These are phyloP conservation scores for Ascoidea asiatica DNA, from an alignment of 805 yeast genomes.

Conservation along the genomic window DNA sequence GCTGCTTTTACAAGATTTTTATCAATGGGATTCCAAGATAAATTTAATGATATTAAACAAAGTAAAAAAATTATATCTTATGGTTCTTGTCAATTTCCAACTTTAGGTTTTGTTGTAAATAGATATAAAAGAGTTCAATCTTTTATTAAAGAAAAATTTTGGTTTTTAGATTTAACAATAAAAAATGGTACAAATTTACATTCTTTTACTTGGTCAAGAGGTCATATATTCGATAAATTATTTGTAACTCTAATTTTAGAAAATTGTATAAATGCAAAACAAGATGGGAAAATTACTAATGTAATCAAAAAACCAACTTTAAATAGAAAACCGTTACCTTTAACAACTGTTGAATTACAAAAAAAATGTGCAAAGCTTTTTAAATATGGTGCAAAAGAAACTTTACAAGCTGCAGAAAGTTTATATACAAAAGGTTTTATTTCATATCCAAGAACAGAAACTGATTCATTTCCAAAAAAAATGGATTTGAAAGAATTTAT, in stretches of 20 bases:
- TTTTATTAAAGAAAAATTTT: slow-evolving; percentile 68
- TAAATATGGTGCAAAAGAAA: slow-evolving; percentile 66
- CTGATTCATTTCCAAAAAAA: slow-evolving; percentile 67
- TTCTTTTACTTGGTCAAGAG: slow-evolving; percentile 58
- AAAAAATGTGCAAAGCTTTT: slow-evolving; percentile 68
- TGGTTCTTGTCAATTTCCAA: slow-evolving; percentile 95
- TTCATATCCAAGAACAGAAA: slow-evolving; percentile 96
- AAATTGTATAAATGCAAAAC: slow-evolving; percentile 37
- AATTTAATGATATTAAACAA: slow-evolving; percentile 12
- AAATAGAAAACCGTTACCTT: slow-evolving; percentile 75
- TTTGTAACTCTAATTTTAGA: slow-evolving; percentile 54
- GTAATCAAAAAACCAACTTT: slow-evolving; percentile 50
- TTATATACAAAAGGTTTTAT: slow-evolving; percentile 76
- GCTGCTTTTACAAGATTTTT: slow-evolving; percentile 76
- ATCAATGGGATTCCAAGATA: slow-evolving; percentile 34
- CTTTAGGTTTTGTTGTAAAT: slow-evolving; percentile 92
- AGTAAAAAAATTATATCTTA: slow-evolving; percentile 40
- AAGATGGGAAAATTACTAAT: slow-evolving; percentile 35
- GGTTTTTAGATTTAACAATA: slow-evolving; percentile 51
- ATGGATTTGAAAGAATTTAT: slow-evolving; percentile 61
- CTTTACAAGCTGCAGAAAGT: slow-evolving; percentile 70
- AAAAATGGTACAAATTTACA: slow-evolving; percentile 22
- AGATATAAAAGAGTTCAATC: slow-evolving; percentile 61
- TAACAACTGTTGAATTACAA: slow-evolving; percentile 90
- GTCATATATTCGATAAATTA: slow-evolving; percentile 59